Base-by-base conservation (phyloP, 306 rosid species). In the Cucurbita ficifolia region DNA sequence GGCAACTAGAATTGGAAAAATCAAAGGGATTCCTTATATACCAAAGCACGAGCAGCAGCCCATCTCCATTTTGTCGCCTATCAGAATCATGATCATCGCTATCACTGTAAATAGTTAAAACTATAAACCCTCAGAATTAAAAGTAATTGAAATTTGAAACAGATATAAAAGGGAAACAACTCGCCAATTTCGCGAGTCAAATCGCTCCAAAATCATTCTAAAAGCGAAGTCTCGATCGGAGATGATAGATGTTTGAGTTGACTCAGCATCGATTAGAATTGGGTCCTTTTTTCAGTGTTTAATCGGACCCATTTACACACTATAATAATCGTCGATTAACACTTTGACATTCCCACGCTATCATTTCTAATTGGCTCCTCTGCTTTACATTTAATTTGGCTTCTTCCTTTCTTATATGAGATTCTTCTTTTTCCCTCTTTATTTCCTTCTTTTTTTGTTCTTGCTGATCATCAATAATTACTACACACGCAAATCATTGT, bases 201-300 rank as follows among this genome's bases (percentile, higher is more conserved):
- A 68, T 68, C 73, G 24, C 22, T 46, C 21, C 19, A 68, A 68
- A 46, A 45, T 67, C 55, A 19, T 67, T 43, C 39, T 67, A 68
- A 68, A 68, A 68, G 56, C 53, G 24, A 46, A 68, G 73, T 68
- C 19, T 18, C 18, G 51, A 63, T 38, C 70, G 22, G 2, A 40
- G 50, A 63, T 1, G 51, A 40, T 35, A 63, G 70, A 63, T 63
- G 10, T 67, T 45, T 45, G 73, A 67, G 73, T 68, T 68, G 73
- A 68, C 73, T 45, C 73, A 45, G 40, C 39, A 21, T 67, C 54
- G 55, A 67, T 52, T 45, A 46, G n/a, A 68, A 43, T 46, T 46
- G 8, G 0, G 0, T 29, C 4, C 2, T 1, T 51, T 65, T 65
- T 65, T 43, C 72, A 11, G 18, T 65, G 21, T 65, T 68, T 0